A percentile compares a stretch with the other conserved stretches of the same genome.
These are phyloP conservation scores for Conringia planisiliqua DNA, from an alignment of 345 rosid genomes.

Conservation along the genomic window DNA sequence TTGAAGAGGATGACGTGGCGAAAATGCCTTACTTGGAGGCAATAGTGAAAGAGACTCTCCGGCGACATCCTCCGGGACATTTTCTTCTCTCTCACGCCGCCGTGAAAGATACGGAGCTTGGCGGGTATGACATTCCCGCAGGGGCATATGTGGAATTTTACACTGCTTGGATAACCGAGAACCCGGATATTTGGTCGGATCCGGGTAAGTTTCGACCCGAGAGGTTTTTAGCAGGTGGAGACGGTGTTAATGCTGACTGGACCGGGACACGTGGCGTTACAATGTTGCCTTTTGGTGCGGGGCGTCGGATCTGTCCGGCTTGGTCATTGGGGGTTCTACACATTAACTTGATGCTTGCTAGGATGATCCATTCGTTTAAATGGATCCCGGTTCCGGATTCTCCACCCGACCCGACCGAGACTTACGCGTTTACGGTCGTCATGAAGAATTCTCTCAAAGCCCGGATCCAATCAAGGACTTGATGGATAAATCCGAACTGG, in stretches of 20 bases:
- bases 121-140: slow-evolving; percentile 69
- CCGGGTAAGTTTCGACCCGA: slow-evolving; percentile 76
- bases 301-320: slow-evolving; percentile 91
- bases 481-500: background rate
- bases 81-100: slow-evolving; percentile 80
- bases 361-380: slow-evolving; percentile 74
- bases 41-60: slow-evolving; percentile 77
- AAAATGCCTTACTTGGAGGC: slow-evolving; percentile 68
- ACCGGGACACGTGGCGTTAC: slow-evolving; percentile 78
- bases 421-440: slow-evolving; percentile 86
- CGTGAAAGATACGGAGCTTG: slow-evolving; percentile 60
- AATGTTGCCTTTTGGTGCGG: slow-evolving; percentile 92
- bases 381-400: slow-evolving; percentile 61
- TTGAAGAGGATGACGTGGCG: slow-evolving; percentile 68
- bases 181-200: slow-evolving; percentile 71
- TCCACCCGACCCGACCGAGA: slow-evolving; percentile 83
- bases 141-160: slow-evolving; percentile 73
- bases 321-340: slow-evolving; percentile 74
- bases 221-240: slow-evolving; percentile 81
- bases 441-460: slow-evolving; percentile 90
- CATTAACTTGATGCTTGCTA: slow-evolving; percentile 67
- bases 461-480: slow-evolving; percentile 46
- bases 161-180: slow-evolving; percentile 92
- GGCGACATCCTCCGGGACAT: slow-evolving; percentile 96
- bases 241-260: slow-evolving; percentile 70